Evolutionary conservation across 2,329 filamentous ascomycete genomes (phyloP), one percentile per base, ranked within the genome.

Genomic region (Phyllachora maydis): DNA sequence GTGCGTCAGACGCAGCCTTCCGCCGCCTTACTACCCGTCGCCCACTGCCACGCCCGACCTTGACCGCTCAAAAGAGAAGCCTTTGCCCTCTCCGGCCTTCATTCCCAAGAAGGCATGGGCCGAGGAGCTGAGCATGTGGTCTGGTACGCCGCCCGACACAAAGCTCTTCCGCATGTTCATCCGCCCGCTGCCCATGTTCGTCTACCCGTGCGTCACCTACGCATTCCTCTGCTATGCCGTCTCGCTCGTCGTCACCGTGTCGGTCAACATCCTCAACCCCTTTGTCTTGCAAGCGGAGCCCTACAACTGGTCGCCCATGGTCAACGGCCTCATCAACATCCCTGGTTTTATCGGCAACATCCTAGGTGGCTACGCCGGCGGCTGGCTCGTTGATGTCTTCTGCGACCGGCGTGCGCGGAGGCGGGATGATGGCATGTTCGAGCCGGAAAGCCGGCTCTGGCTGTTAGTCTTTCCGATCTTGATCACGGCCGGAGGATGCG

Each of bases 391-490:
- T 1, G 52, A 57, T 28, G 27, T 36, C 6, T 55, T 49, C 31
- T 50, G 45, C 18, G 45, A 49, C 27, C 49, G 47, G 40, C 36
- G 38, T 8, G 42, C 50, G n/a, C 41, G 40, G 24, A 41, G 37
- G 22, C n/a, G n/a, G n/a, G 47, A 54, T 25, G 34, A 36, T 5
- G 54, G 54, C 5, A 34, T 56, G 10, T 55, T 53, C 26, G 43
- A 53, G 33, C 54, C 54, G 3, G 54, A 58, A 34, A 48, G 37
- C 8, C 40, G 54, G 8, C 35, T 58, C 19, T 44, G 47, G 18
- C 28, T 54, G 16, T 37, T 52, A 5, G 31, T 45, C 18, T 38
- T 56, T 10, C 50, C 52, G 1, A 35, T 47, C 2, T 14, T 55
- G 1, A 37, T 54, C 26, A 52, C 50, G 1, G 46, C 45, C 2